Percentiles rank a stretch among this genome's conserved stretches.
Evolutionary conservation across 2,329 filamentous ascomycete species (phyloP).

Genomic region (Pleurostoma richardsiae): DNA sequence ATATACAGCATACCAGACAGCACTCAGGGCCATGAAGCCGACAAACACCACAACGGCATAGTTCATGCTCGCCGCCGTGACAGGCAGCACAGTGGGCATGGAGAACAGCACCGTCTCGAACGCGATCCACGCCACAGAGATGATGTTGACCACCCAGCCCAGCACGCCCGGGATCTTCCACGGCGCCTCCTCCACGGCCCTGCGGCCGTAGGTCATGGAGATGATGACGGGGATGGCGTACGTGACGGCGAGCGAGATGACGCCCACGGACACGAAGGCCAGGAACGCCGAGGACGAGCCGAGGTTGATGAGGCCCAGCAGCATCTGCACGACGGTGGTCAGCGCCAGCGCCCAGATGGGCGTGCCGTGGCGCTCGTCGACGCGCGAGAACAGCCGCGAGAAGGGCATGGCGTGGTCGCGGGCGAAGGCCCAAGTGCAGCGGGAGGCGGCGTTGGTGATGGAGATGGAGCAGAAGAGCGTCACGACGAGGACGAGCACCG

Average conservation of each 20-base stretch:
- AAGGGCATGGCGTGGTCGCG: slow-evolving; percentile 53
- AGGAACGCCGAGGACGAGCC: slow-evolving; percentile 54
- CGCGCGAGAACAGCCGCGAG: slow-evolving; percentile 41
- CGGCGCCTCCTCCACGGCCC: slow-evolving; percentile 38
- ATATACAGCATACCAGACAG: slow-evolving; percentile 43
- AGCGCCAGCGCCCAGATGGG: slow-evolving; percentile 53
- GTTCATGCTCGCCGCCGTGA: slow-evolving; percentile 43
- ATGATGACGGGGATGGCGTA: slow-evolving; percentile 52
- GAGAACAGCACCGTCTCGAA: slow-evolving; percentile 50
- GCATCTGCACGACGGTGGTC: slow-evolving; percentile 46
- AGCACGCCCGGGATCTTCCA: slow-evolving; percentile 40
- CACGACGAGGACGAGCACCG: slow-evolving; percentile 48
- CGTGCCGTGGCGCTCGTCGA: slow-evolving; percentile 46
- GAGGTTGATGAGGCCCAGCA: slow-evolving; percentile 52
- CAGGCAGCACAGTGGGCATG: slow-evolving; percentile 43
- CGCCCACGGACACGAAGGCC: slow-evolving; percentile 50
- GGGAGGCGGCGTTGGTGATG: slow-evolving; percentile 62
- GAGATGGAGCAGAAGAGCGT: slow-evolving; percentile 57
- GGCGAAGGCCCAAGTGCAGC: slow-evolving; percentile 62
- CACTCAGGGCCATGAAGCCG: slow-evolving; percentile 40
- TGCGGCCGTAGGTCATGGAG: slow-evolving; percentile 38
- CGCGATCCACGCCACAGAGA: slow-evolving; percentile 43
- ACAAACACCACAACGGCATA: slow-evolving; percentile 55
- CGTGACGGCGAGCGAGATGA: slow-evolving; percentile 48
- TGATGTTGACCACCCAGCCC: slow-evolving; percentile 36